Evolutionary conservation across 805 yeast genomes (phyloP).

Genomic region (Wickerhamiella allomyrinae): DNA sequence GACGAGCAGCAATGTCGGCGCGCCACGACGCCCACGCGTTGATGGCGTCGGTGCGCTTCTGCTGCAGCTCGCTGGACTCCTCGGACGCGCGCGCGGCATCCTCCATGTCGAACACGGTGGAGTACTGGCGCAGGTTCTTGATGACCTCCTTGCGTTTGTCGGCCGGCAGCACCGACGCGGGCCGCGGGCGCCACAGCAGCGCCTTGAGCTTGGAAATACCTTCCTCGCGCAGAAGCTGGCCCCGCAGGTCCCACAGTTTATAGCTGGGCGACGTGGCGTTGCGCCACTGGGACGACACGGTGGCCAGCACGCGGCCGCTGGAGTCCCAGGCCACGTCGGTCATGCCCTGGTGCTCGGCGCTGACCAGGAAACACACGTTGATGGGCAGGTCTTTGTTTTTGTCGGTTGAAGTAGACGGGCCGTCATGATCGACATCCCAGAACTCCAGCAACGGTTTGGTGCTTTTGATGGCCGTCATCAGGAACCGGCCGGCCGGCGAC

Average conservation of each 20-base stretch:
- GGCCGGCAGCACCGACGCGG: conserved; percentile 56
- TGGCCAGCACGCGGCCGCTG: conserved; percentile 79
- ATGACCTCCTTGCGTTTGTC: conserved; percentile 79
- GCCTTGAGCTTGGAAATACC: conserved; percentile 70
- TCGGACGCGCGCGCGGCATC: conserved; percentile 94
- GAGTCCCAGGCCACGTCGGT: conserved; percentile 90
- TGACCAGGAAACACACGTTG: conserved; percentile 45
- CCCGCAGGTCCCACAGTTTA: conserved; percentile 74
- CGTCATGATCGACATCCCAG: conserved; percentile 68
- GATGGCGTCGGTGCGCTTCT: conserved; percentile 65
- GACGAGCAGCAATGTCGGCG: conserved; percentile 33
- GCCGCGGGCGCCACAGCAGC: conserved; percentile 96
- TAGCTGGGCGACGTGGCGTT: conserved; percentile 53
- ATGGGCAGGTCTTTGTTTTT: conserved; percentile 36
- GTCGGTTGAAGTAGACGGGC: conserved; percentile 9
- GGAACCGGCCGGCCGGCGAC: conserved; percentile 90
- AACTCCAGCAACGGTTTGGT: conserved; percentile 57
- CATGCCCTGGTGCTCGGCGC: conserved; percentile 58
- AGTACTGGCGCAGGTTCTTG: conserved; percentile 76
- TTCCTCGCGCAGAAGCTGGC: conserved; percentile 62
- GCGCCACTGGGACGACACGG: conserved; percentile 77
- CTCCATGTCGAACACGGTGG: conserved; percentile 83
- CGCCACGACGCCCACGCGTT: conserved; percentile 83
- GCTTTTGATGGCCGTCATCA: conserved; percentile 35
- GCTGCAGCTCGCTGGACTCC: conserved; percentile 77